Base-by-base conservation (phyloP, 2,329 filamentous ascomycete species). In the Teratosphaeria destructans region DNA sequence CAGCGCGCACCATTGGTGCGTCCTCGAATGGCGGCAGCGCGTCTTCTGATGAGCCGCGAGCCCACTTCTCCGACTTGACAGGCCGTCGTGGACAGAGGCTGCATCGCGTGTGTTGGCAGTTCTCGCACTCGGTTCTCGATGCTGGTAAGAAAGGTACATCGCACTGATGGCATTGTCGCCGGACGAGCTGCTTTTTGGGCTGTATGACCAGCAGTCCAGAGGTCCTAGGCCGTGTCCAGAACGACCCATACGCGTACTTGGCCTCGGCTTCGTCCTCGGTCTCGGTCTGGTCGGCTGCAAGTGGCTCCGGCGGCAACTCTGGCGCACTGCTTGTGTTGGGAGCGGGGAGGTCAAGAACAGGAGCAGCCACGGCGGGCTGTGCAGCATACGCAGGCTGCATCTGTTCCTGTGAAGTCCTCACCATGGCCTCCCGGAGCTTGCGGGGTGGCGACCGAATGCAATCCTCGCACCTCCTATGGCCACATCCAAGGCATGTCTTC, bases 51-150 rank as follows among this genome's bases (percentile, higher is more conserved):
- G 89, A 89, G 52, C 85, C 86, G 63, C 83, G 81, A 0, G 85
- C 85, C 71, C 86, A 89, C 68, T 86, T 87, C 67, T 82, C 79
- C 68, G 82, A 84, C 75, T 87, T 88, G 61, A 85, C 77, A 81
- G 90, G 90, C 68, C 90, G 85, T 66, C 90, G 81, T 32, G 89
- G 89, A 72, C 90, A 95, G 70, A 87, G 87, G 47, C 85, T 89
- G 77, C 90, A 95, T 58, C 89, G 85, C 57, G 80, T 72, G 72
- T 95, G 91, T 32, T 79, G 76, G 73, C 91, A 95, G 47, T 78
- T 79, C 7, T 78, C 73, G 71, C 91, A 95, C 27, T 63, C 56
- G 8, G 55, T 59, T 26, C 54, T 37, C 14, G 32, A 26, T 47
- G 27, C 55, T 29, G 39, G 34, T 32, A 43, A 8, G 54, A 60